Percentiles rank a stretch among this genome's conserved stretches.
These are phyloP conservation scores for Penstemon davidsonii DNA, from an alignment of 257 asterid species.

Conservation along the genomic window DNA sequence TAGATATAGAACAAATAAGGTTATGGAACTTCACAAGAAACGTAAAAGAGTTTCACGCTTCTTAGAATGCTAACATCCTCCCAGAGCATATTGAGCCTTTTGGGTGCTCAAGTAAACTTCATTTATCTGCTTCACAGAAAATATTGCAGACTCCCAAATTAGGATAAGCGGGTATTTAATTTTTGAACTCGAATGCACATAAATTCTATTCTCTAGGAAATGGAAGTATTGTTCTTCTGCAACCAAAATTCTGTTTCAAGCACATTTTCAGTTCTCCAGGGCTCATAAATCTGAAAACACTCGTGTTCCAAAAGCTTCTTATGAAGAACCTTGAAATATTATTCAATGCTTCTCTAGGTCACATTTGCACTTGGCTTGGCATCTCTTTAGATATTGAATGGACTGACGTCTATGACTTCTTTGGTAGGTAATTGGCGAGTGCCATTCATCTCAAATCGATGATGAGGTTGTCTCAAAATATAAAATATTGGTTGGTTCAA, in stretches of 20 bases:
- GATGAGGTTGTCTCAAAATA: conserved; percentile 63
- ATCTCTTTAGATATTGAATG: conserved; percentile 7
- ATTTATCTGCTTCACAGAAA: conserved; percentile 1
- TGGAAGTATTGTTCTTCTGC: conserved; percentile 12
- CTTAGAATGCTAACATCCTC: conserved; percentile 16
- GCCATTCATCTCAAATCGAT: conserved; percentile 63
- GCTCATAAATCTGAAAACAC: neutral
- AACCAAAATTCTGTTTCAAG: neutral
- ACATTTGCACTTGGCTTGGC: neutral
- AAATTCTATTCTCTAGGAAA: conserved; percentile 6
- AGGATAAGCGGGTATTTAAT: conserved; percentile 5
- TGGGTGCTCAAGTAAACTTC: neutral
- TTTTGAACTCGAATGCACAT: conserved; percentile 1
- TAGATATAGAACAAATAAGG: neutral
- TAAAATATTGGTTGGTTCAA: conserved; percentile 55
- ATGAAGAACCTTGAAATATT: conserved; percentile 9
- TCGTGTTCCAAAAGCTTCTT: neutral
- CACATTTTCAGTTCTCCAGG: neutral
- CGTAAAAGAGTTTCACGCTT: conserved; percentile 5
- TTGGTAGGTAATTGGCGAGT: conserved; percentile 86
- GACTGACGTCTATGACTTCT: conserved; percentile 23
- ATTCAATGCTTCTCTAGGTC: neutral
- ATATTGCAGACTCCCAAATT: neutral
- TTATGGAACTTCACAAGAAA: conserved; percentile 21
- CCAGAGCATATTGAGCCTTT: neutral